These are phyloP conservation scores for Adansonia madagascariensis DNA, from an alignment of 441 rosid species.

Conservation along the genomic window DNA sequence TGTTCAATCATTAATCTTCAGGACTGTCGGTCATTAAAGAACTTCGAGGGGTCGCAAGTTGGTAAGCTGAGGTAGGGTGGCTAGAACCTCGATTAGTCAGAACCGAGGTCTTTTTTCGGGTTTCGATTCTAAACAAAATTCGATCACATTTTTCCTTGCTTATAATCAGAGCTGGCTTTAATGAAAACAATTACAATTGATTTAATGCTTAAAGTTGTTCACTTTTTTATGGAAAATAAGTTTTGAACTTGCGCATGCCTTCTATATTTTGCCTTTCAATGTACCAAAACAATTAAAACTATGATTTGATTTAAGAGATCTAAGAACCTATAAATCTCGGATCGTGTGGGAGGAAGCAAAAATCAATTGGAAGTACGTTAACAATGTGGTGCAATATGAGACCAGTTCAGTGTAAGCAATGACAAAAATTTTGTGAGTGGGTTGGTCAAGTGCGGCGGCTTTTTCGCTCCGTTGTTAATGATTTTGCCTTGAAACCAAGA, in stretches of 20 bases:
- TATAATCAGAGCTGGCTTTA: background rate
- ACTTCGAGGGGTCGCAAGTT: background rate
- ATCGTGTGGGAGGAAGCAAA: too few relatives aligned
- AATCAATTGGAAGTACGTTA: background rate
- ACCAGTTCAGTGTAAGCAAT: background rate
- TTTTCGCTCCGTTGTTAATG: background rate
- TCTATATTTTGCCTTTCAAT: too few relatives aligned
- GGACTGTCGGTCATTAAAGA: background rate
- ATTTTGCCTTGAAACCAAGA: background rate
- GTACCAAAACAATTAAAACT: too few relatives aligned
- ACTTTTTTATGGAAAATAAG: too few relatives aligned
- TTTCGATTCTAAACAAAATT: background rate
- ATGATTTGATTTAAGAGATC: too few relatives aligned
- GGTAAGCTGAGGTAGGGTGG: background rate
- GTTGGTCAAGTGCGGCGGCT: slow-evolving; percentile 27
- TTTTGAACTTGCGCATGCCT: too few relatives aligned
- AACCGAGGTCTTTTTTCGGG: background rate
- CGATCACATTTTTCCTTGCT: background rate
- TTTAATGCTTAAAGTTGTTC: background rate
- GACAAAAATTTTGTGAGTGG: background rate
- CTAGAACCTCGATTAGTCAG: background rate
- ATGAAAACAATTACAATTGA: background rate
- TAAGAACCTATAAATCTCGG: too few relatives aligned
- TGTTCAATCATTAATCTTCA: background rate
- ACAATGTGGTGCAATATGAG: background rate